A percentile compares a stretch with the other conserved stretches of the same genome.
Conservation (phyloP, 75 land plant genomes). For the Ceratopteris richardii region DNA sequence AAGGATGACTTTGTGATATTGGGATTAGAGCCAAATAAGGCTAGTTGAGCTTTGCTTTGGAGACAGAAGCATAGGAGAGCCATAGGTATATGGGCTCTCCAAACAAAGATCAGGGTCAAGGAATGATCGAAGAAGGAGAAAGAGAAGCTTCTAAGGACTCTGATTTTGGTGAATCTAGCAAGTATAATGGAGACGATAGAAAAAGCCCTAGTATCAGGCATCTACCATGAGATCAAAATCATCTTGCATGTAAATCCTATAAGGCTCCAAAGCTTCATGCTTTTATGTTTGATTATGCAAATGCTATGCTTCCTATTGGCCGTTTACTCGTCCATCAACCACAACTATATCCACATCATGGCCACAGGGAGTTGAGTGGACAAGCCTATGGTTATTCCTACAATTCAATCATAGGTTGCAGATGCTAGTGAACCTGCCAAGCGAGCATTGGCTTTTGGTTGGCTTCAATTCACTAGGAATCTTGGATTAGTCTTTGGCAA, state of each 20-base stretch:
- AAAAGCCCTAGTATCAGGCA: constrained; percentile 69
- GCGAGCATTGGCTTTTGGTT: constrained; percentile 31
- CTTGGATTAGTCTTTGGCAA: constrained; percentile 29
- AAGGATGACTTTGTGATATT: too few species aligned
- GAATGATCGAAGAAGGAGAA: too few species aligned
- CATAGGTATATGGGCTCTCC: too few species aligned
- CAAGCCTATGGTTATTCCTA: constrained; percentile 29
- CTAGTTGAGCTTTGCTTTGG: too few species aligned
- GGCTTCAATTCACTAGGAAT: constrained; percentile 28
- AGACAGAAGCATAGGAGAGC: too few species aligned
- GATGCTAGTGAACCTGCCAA: constrained; percentile 20
- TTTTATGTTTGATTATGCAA: constrained; percentile 66
- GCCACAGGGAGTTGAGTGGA: constrained; percentile 53
- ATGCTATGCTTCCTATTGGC: constrained; percentile 84
- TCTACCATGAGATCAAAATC: constrained; percentile 63
- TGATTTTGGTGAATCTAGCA: constrained; percentile 66
- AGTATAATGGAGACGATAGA: constrained; percentile 77
- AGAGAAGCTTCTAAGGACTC: constrained; percentile 40
- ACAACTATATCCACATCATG: constrained; percentile 59
- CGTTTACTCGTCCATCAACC: constrained; percentile 42
- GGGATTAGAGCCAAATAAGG: too few species aligned
- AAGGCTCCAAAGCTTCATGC: constrained; percentile 56
- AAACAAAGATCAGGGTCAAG: too few species aligned
- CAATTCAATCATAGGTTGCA: constrained; percentile 30
- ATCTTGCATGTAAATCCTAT: constrained; percentile 55